These are phyloP conservation scores for Geoglossum cookeanum DNA, from an alignment of 2,329 filamentous ascomycete genomes.

Conservation along the genomic window DNA sequence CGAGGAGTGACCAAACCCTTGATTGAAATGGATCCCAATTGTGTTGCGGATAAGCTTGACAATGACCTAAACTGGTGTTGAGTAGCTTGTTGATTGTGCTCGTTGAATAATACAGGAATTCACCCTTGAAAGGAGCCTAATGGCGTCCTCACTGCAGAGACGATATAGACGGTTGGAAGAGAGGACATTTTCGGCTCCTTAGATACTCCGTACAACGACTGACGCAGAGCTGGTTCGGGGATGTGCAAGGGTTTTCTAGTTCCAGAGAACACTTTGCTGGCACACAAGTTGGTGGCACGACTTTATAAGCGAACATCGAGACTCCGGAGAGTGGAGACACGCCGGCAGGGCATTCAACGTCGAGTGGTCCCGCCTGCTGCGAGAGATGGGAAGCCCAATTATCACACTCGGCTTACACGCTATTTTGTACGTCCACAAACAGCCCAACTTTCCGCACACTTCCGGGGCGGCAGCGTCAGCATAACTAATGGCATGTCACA, in stretches of 20 bases:
- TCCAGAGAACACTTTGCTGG: neutral
- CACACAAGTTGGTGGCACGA: neutral
- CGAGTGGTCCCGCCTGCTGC: no score
- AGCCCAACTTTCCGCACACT: no score
- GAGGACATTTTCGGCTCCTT: conserved; percentile 44
- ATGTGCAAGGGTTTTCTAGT: neutral
- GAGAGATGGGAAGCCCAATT: no score
- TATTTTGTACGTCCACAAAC: no score
- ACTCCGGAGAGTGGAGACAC: no score
- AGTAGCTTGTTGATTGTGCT: neutral
- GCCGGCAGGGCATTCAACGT: no score
- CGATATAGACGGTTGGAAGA: conserved; percentile 83
- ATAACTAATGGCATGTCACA: no score
- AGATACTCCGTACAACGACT: neutral
- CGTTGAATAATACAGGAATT: conserved; percentile 13
- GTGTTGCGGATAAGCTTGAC: conserved; percentile 65
- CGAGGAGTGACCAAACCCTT: conserved; percentile 43
- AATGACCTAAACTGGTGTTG: conserved; percentile 44
- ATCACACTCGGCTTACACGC: no score
- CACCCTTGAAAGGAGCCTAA: conserved; percentile 90
- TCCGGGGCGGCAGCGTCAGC: no score
- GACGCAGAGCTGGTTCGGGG: conserved; percentile 5
- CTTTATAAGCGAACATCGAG: no score
- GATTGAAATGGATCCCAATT: conserved; percentile 81
- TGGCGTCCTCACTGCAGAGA: conserved; percentile 77